Evolutionary conservation across 768 basidiomycete genomes (phyloP), one percentile per base, ranked within the genome.

Genomic region (Trametes coccinea): DNA sequence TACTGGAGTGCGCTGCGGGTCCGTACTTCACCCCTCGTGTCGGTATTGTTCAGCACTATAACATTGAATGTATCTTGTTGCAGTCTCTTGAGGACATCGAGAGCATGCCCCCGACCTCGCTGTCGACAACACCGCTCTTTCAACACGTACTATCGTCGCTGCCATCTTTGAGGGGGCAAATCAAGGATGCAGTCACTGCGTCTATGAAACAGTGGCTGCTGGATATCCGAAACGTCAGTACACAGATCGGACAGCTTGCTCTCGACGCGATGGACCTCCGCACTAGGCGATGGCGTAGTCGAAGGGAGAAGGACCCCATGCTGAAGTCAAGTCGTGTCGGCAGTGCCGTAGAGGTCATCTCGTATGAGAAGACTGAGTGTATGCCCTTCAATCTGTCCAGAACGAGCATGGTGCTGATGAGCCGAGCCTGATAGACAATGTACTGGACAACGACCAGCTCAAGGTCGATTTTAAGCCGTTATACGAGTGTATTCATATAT

Each of bases 1-100:
- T 98, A 94, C 76, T 98, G 94, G 92, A 95, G 94, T 72, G 97
- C 97, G 47, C 74, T 98, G 72, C 82, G 96, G 79, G 94, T 97
- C 73, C 74, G 93, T 80, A 41, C 27, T 63, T 44, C 48, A 39
- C 41, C 41, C 39, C 13, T 39, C 39, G 13, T 39, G 61, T 29
- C 48, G 55, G 62, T 65, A 53, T 31, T 47, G 55, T 57, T 27
- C 48, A 67, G 43, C 11, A 53, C 48, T 29, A 47, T 67, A 68
- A 45, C 39, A 48, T 69, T 71, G 71, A 71, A 72, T 69, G 61
- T 49, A 64, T 33, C 53, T 14, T 39, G 72, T 69, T 69, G 62
- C 73, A 98, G 93, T 95, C 95, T 49, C 82, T 98, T 49, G 96
- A 98, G 75, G 95, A 98, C 69, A 92, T 98, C 61, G 90, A 94